Base-by-base conservation (phyloP, 768 basidiomycete species). In the Agaricus blazei region DNA sequence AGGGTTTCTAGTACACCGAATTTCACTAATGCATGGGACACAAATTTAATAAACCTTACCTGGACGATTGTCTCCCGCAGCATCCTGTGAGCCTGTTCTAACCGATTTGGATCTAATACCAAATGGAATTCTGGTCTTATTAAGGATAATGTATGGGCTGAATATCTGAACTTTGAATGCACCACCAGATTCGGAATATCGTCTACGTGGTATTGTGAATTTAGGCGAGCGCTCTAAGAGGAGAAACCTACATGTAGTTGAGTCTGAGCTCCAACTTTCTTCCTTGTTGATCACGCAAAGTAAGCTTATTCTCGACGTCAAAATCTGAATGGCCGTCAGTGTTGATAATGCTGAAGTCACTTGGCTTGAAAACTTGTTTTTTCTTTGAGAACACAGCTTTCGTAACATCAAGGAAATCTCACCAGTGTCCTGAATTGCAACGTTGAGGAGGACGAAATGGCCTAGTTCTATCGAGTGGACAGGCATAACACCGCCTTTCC, bases 331-430 rank as follows among this genome's bases (percentile, higher is more conserved):
- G 83, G 28, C 85, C 86, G 65, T 97, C 93, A 14, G 91, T 92
- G 65, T 93, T 98, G 71, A 99, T 95, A 69, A 99, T 98, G 2
- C 93, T 88, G 62, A 97, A 99, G 56, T 98, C 95, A 66, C 94
- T 96, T 14, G 93, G 88, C 64, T 88, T 89, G 75, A 94, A 92
- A 12, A 84, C 93, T 96, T 62, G 3, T 51, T 28, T 19, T n/a
- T 9, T 24, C 23, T 19, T 19, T 36, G 15, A 41, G 41, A 27
- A 48, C 45, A 45, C 29, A 41, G 36, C 23, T 34, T 34, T 14
- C 38, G 36, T 49, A 9, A 27, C 23, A 46, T 8, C 3, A 26
- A 48, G 19, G 23, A 38, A 1, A 14, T 56, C 77, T 62, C 62
- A 93, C 96, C 84, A 47, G 93, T 90, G 62, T 98, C 96, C 70